Base-by-base conservation (phyloP, 805 yeast genomes). In the Teunomyces panamensis region DNA sequence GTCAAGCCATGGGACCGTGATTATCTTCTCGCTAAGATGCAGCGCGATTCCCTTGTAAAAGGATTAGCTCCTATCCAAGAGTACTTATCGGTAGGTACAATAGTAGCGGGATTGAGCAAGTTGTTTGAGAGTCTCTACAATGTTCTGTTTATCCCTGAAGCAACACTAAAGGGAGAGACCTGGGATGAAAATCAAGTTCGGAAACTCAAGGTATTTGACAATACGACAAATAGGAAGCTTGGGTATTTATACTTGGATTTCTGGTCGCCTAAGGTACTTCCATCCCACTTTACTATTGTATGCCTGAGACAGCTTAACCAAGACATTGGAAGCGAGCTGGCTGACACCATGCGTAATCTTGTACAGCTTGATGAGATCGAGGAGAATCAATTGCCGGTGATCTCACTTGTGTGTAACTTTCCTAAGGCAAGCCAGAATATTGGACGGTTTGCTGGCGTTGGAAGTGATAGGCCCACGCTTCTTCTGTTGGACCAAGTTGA, bases 231-330 rank as follows among this genome's bases (percentile, higher is more conserved):
- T 30, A 58, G 59, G 45, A 86, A 83, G 0, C 61, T 83, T 26
- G 99, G 98, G 1, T 80, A 85, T 43, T 81, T 94, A 24, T 94
- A 94, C 62, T 79, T 95, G 56, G 99, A 94, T 63, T 73, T 94
- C 45, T 88, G 92, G 73, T 85, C 86, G 53, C 76, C 96, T 46
- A 75, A 74, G 7, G 83, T 89, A 1, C 83, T 85, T 49, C 97
- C 99, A 1, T 96, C 98, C 0, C 99, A 94, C 67, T 94, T 89
- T 68, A 94, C 98, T 0, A 88, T 94, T 6, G 89, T 94, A 52
- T 94, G 98, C 59, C 88, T 96, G n/a, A 78, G 98, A 55, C 80
- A 82, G 58, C 78, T 89, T 11, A 83, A 83, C 56, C 59, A 54
- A 30, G 73, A 58, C 54, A 60, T 49, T 45, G 73, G 59, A 35